Conservation (phyloP, 805 yeast species). For the Lipomyces sp. region DNA sequence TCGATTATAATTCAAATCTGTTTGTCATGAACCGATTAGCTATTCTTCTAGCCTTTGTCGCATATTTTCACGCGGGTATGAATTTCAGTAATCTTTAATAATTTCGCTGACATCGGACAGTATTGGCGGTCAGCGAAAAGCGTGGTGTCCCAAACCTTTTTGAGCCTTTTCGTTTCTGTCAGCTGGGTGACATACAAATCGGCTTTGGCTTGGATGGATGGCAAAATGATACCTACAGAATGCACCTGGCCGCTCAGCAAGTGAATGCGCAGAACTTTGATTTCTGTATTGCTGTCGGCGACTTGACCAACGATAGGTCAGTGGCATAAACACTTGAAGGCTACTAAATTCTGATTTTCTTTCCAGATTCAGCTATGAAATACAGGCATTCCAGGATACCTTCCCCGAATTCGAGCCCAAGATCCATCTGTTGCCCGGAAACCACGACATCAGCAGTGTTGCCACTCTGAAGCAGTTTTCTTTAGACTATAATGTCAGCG, state of each 20-base stretch:
- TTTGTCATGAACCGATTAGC: no score
- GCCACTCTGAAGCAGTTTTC: slow-evolving; percentile 10
- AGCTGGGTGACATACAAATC: slow-evolving; percentile 16
- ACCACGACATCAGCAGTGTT: slow-evolving; percentile 9
- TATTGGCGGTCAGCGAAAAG: not conserved
- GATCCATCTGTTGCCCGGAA: slow-evolving; percentile 12
- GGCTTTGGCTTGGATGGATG: slow-evolving; percentile 13
- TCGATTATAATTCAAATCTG: no score
- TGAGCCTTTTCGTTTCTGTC: slow-evolving; percentile 13
- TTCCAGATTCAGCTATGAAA: slow-evolving; percentile 10
- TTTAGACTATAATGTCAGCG: slow-evolving; percentile 10
- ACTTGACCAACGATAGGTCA: slow-evolving; percentile 7
- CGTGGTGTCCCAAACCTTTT: not conserved
- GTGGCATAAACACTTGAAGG: not conserved
- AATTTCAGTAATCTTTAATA: no score
- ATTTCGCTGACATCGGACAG: not conserved
- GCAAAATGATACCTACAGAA: slow-evolving; percentile 11
- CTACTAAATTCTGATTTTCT: not conserved
- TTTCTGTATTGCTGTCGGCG: slow-evolving; percentile 13
- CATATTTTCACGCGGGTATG: no score
- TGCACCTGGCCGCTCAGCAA: slow-evolving; percentile 10
- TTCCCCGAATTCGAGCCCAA: slow-evolving; percentile 10
- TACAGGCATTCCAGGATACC: slow-evolving; percentile 12
- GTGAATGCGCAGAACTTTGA: slow-evolving; percentile 10
- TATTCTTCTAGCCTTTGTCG: no score